Evolutionary conservation across 2,329 filamentous ascomycete genomes (phyloP).

Genomic region (Clonostachys rosea): DNA sequence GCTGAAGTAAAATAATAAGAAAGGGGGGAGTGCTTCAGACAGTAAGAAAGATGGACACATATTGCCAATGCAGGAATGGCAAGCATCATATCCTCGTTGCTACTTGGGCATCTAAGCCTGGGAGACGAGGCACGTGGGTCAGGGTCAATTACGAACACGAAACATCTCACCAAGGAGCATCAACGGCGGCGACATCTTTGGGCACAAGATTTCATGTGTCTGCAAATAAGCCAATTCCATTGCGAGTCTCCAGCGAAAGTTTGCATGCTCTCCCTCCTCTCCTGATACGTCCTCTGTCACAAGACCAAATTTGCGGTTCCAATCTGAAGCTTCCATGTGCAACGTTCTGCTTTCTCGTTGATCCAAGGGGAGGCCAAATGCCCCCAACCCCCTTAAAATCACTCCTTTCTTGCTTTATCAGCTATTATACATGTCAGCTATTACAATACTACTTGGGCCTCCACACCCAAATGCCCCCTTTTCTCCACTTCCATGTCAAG

Average conservation of each 20-base stretch:
- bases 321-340: background rate
- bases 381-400: background rate
- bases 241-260: background rate
- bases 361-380: background rate
- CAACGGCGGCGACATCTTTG: too few relatives aligned
- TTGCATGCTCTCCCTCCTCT: background rate
- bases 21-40: too few relatives aligned
- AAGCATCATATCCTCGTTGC: too few relatives aligned
- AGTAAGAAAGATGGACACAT: too few relatives aligned
- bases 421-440: constrained; percentile 10
- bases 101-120: too few relatives aligned
- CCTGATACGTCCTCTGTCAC: background rate
- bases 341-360: background rate
- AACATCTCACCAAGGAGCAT: too few relatives aligned
- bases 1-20: too few relatives aligned
- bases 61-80: too few relatives aligned
- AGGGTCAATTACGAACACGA: too few relatives aligned
- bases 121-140: too few relatives aligned
- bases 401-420: background rate
- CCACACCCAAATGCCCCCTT: constrained; percentile 1
- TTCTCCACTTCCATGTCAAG: background rate
- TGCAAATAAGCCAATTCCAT: background rate
- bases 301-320: background rate
- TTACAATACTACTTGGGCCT: constrained; percentile 1
- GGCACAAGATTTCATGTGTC: background rate